Evolutionary conservation across 2,329 filamentous ascomycete genomes (phyloP).

Genomic region (Scolecobasidium constrictum): DNA sequence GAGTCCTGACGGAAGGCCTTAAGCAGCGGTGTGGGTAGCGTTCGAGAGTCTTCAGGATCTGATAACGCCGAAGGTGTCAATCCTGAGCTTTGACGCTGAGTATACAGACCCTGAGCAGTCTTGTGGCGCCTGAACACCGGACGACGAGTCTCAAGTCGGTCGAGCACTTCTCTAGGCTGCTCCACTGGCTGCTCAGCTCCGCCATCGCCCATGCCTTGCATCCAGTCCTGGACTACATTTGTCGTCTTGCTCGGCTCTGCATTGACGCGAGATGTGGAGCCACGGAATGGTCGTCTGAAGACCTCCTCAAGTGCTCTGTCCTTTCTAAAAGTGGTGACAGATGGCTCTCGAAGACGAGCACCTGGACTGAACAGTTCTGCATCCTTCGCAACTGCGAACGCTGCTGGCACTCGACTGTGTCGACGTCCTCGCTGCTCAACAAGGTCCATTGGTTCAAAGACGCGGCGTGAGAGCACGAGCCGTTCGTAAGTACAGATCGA

Average conservation of each 20-base stretch:
- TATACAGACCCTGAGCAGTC: slow-evolving; percentile 22
- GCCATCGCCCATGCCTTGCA: slow-evolving; percentile 55
- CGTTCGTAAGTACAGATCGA: slow-evolving; percentile 82
- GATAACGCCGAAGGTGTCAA: slow-evolving; percentile 44
- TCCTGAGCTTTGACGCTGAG: not conserved
- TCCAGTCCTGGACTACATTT: slow-evolving; percentile 81
- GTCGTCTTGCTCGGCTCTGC: slow-evolving; percentile 46
- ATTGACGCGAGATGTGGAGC: slow-evolving; percentile 32
- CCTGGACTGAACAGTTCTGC: slow-evolving; percentile 60
- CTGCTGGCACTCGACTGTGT: slow-evolving; percentile 41
- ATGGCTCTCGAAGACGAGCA: slow-evolving; percentile 65
- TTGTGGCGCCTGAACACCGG: slow-evolving; percentile 41
- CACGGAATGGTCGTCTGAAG: slow-evolving; percentile 58
- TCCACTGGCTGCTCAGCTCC: slow-evolving; percentile 47
- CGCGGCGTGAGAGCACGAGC: slow-evolving; percentile 59
- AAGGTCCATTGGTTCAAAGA: slow-evolving; percentile 76
- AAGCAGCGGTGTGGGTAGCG: slow-evolving; percentile 16
- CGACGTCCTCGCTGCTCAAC: slow-evolving; percentile 56
- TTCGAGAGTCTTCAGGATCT: slow-evolving; percentile 40
- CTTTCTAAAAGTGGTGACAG: slow-evolving; percentile 78
- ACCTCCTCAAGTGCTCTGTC: slow-evolving; percentile 86
- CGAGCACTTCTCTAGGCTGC: slow-evolving; percentile 47
- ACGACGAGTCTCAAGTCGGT: slow-evolving; percentile 45
- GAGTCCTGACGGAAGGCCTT: slow-evolving; percentile 32
- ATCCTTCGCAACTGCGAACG: slow-evolving; percentile 26